phyloP scores from a whole-genome alignment of 2,329 filamentous ascomycete genomes.

The Colletotrichum noveboracense region DNA sequence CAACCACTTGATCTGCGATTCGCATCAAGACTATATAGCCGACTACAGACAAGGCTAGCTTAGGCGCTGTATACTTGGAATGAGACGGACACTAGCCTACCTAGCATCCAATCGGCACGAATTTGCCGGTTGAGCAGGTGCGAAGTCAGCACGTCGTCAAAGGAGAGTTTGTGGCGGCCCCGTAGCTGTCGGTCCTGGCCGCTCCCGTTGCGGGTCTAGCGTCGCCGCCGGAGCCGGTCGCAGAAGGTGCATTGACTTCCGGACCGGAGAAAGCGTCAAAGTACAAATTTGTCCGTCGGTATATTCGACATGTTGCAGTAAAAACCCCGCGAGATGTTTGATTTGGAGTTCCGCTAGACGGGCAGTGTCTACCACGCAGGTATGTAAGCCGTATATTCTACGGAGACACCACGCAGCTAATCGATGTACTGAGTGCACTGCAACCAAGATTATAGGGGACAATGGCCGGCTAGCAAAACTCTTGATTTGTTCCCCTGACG shows the following conservation, averaged over 20 bases:
- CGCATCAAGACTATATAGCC: background rate
- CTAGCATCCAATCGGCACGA: background rate
- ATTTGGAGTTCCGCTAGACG: too few relatives aligned
- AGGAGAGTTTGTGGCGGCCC: background rate
- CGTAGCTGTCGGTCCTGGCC: background rate
- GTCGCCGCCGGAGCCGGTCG: background rate
- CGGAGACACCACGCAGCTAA: too few relatives aligned
- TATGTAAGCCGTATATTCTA: too few relatives aligned
- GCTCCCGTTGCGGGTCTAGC: background rate
- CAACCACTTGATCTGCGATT: background rate
- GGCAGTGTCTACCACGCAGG: too few relatives aligned
- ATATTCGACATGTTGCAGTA: rapidly evolving
- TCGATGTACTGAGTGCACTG: too few relatives aligned
- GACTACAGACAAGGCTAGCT: rapidly evolving
- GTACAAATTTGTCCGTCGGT: rapidly evolving
- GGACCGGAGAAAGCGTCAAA: background rate
- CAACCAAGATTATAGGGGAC: too few relatives aligned
- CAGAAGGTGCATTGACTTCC: background rate
- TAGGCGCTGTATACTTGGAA: background rate
- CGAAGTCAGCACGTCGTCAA: background rate
- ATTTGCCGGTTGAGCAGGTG: rapidly evolving
- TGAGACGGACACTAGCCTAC: background rate
- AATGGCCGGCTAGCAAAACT: too few relatives aligned
- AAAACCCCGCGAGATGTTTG: too few relatives aligned
- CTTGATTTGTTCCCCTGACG: background rate